Conservation (phyloP, 2,329 filamentous ascomycete species). For the Penicillium sp. region DNA sequence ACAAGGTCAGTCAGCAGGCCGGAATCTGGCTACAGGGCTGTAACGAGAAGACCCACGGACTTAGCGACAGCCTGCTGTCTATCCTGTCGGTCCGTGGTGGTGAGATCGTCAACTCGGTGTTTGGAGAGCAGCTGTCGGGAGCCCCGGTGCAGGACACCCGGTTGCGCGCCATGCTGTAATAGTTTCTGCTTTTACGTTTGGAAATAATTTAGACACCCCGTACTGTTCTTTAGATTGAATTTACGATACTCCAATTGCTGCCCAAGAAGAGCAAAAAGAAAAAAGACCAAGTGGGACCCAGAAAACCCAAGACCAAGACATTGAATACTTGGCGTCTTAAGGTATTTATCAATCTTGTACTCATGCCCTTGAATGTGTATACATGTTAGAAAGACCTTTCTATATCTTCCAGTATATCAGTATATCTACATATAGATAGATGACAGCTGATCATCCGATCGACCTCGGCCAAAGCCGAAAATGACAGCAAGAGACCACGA, state of each 20-base stretch:
- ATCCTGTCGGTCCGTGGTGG: slow-evolving; percentile 70
- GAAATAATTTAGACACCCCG: slow-evolving; percentile 6
- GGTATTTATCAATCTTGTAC: not conserved
- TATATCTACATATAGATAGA: too few relatives aligned
- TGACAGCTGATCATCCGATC: not conserved
- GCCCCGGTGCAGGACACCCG: slow-evolving; percentile 31
- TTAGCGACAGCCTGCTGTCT: slow-evolving; percentile 77
- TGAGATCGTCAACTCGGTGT: slow-evolving; percentile 72
- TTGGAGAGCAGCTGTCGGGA: slow-evolving; percentile 45
- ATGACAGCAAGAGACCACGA: too few relatives aligned
- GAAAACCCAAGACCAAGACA: not conserved
- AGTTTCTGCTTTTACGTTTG: not conserved
- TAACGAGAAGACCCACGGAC: slow-evolving; percentile 83
- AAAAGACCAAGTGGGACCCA: not conserved
- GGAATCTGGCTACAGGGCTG: slow-evolving; percentile 92
- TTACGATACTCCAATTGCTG: not conserved
- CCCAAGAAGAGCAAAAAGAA: not conserved
- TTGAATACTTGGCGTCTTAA: too few relatives aligned
- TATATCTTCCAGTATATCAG: not conserved
- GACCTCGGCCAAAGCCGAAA: slow-evolving; percentile 3
- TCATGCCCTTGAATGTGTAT: too few relatives aligned
- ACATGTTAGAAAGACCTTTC: not conserved
- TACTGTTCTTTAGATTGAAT: slow-evolving; percentile 9
- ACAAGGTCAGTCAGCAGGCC: slow-evolving; percentile 63
- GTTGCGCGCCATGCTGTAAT: slow-evolving; percentile 32